Evolutionary conservation across 108 stramenopile species (phyloP), one percentile per base, ranked within the genome.

Genomic region (Cyclotella atomus): DNA sequence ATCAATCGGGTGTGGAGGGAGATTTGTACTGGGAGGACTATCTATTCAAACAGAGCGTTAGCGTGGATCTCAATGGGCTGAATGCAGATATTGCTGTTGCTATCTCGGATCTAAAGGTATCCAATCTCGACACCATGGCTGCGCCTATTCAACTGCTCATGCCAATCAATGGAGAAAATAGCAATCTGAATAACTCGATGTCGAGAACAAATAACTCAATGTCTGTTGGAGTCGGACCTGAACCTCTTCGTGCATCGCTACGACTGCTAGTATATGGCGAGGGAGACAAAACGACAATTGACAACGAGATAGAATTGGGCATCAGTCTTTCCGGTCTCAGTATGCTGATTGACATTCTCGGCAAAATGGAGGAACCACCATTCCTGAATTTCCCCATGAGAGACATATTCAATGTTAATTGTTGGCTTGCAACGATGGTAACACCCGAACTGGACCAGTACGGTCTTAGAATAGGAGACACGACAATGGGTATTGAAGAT

Each of bases 111-210:
- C 60, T 88, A 3, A 61, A 47, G 25, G 24, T 88, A 7, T 56
- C 76, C 20, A 85, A 91, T 47, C 29, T 91, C n/a, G 83, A 88
- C 59, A 87, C 79, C 32, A 50, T 91, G 43, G 89, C 84, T n/a
- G 77, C 76, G n/a, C 88, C 88, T 1, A 52, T 91, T 2, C 23
- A 69, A 19, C 14, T 91, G 12, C 25, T 85, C 1, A 53, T 47
- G 34, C 87, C 87, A 44, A 55, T 86, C 4, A 24, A 61, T 15
- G 77, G 71, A 16, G 62, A 83, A 23, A 19, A 79, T 0, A 72
- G 81, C 33, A 59, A 73, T 3, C 41, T 90, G 0, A 75, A 86
- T 35, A 90, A 86, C 53, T n/a, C n/a, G n/a, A n/a, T n/a, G n/a
- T n/a, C n/a, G n/a, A n/a, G n/a, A n/a, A n/a, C n/a, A n/a, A n/a